Percentiles rank a stretch among this genome's conserved stretches.
Evolutionary conservation across 352 stramenopile species (phyloP).

Genomic region (Phytophthora quininea): DNA sequence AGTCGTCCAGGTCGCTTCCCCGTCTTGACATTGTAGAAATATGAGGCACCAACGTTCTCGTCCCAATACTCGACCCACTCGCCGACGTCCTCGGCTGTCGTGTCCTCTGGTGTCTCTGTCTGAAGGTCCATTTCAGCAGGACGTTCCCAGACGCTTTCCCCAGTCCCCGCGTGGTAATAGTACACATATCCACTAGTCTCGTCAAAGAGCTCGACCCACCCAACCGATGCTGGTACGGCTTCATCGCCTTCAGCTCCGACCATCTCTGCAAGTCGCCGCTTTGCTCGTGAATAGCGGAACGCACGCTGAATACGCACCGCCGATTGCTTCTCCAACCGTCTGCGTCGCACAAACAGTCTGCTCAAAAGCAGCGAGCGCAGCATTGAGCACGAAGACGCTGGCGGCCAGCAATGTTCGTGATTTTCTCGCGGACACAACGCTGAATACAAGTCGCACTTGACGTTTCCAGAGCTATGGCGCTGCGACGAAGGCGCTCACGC

Average conservation of each 20-base stretch:
- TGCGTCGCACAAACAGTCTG: conserved; percentile 22
- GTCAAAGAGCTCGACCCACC: conserved; percentile 78
- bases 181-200: conserved; percentile 68
- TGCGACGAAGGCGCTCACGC: conserved; percentile 16
- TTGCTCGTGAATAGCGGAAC: conserved; percentile 55
- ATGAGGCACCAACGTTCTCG: conserved; percentile 62
- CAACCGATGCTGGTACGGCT: conserved; percentile 1
- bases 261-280: conserved; percentile 43
- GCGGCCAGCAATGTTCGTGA: conserved; percentile 11
- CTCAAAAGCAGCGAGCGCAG: conserved; percentile 47
- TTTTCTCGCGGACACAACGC: conserved; percentile 34
- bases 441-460: conserved; percentile 47
- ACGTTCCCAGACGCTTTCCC: conserved; percentile 60
- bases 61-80: conserved; percentile 83
- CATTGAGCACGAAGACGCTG: conserved; percentile 40
- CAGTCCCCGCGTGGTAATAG: conserved; percentile 67
- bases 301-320: conserved; percentile 56
- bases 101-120: conserved; percentile 13
- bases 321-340: conserved; percentile 33
- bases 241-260: conserved; percentile 29
- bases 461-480: conserved; percentile 22
- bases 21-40: conserved; percentile 76
- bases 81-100: conserved; percentile 19
- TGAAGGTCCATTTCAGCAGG: conserved; percentile 34
- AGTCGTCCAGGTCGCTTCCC: conserved; percentile 69